Percentiles rank a stretch among this genome's conserved stretches.
phyloP scores from a whole-genome alignment of 495 filamentous ascomycete species.

The Neurospora sp. region DNA sequence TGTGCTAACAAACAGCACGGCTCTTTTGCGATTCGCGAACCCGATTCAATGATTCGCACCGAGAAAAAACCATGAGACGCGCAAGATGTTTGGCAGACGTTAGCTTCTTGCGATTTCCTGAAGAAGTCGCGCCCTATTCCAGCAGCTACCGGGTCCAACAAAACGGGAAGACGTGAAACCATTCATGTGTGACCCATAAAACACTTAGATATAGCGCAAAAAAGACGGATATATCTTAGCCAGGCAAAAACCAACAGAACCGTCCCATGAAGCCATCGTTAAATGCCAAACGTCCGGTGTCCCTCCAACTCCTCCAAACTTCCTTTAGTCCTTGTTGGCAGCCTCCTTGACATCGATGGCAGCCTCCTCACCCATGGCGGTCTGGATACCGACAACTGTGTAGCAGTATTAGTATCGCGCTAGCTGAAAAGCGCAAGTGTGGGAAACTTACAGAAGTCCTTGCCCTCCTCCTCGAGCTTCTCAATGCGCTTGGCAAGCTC shows the following conservation, averaged over 20 bases:
- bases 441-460: conserved; percentile 65
- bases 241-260: conserved; percentile 9
- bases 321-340: conserved; percentile 25
- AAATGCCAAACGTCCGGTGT: conserved; percentile 5
- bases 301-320: conserved; percentile 6
- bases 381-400: conserved; percentile 78
- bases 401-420: conserved; percentile 13
- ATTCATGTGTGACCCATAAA: not conserved
- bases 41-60: not conserved
- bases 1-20: not conserved
- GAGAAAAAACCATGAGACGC: not conserved
- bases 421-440: not conserved
- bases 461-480: conserved; percentile 56
- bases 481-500: conserved; percentile 75
- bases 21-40: not conserved
- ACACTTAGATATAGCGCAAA: conserved; percentile 17
- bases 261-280: conserved; percentile 6
- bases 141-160: conserved; percentile 3
- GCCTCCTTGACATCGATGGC: conserved; percentile 93
- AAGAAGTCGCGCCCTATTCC: conserved; percentile 8
- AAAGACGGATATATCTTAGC: conserved; percentile 15
- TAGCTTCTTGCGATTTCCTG: conserved; percentile 17
- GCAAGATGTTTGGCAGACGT: conserved; percentile 13
- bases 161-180: not conserved
- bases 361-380: conserved; percentile 90